A percentile compares a stretch with the other conserved stretches of the same genome.
phyloP scores from a whole-genome alignment of 176 grass and related monocot species.

The Avena eriantha region DNA sequence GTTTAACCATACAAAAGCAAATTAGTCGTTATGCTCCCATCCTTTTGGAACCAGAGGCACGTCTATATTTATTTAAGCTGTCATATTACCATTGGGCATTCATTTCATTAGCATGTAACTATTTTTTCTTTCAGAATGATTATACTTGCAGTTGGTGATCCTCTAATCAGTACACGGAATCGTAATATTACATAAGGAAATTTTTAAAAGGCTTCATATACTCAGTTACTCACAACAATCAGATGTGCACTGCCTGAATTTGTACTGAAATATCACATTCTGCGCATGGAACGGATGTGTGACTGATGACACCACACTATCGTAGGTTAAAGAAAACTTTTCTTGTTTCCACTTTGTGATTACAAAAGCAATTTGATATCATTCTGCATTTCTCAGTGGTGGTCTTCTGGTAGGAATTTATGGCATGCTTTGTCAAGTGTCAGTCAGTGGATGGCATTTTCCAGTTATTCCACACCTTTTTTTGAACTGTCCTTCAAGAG shows the following conservation, averaged over 20 bases:
- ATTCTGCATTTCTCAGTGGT: slow-evolving; percentile 1
- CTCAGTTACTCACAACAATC: neutral
- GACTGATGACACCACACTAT: neutral
- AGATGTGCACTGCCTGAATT: neutral
- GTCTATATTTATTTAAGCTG: slow-evolving; percentile 30
- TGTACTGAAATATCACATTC: neutral
- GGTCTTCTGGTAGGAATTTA: neutral
- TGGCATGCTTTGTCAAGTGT: slow-evolving; percentile 25
- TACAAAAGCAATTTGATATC: neutral
- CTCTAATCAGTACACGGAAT: neutral
- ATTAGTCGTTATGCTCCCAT: slow-evolving; percentile 79
- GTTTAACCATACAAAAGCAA: slow-evolving; percentile 83
- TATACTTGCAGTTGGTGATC: slow-evolving; percentile 6
- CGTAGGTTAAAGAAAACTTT: neutral
- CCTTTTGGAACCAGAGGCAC: slow-evolving; percentile 79
- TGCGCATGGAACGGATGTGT: neutral
- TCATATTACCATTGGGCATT: slow-evolving; percentile 26
- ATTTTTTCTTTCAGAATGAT: slow-evolving; percentile 5
- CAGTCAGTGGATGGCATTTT: neutral
- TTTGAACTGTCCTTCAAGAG: neutral
- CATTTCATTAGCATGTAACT: slow-evolving; percentile 11
- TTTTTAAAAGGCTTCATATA: slow-evolving; percentile 6
- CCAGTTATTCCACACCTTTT: slow-evolving; percentile 9
- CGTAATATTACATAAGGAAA: slow-evolving; percentile 7
- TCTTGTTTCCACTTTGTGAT: neutral